phyloP scores from a whole-genome alignment of 371 early-diverging fungal species.

The Dentiscutata heterogama region DNA sequence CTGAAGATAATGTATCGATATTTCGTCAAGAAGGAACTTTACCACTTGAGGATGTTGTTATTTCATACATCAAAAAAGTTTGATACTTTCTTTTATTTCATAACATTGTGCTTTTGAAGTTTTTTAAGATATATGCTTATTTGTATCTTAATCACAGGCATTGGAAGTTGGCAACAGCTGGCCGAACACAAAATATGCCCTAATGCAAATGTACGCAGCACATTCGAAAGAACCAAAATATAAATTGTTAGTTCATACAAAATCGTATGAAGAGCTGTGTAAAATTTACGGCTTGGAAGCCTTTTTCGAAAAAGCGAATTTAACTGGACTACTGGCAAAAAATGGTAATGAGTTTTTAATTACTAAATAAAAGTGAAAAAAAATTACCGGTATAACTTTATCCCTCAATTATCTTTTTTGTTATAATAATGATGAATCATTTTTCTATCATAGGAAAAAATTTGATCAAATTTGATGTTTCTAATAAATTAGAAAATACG shows the following conservation, averaged over 20 bases:
- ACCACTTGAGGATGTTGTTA: constrained; percentile 63
- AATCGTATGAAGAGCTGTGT: constrained; percentile 62
- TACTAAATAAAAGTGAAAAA: not conserved
- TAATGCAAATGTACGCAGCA: constrained; percentile 85
- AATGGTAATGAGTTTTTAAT: constrained; percentile 25
- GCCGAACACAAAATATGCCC: constrained; percentile 89
- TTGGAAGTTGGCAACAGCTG: constrained; percentile 72
- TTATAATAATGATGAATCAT: not conserved
- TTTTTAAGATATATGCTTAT: not conserved
- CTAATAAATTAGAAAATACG: no score
- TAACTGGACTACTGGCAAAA: not conserved
- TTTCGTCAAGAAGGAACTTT: constrained; percentile 77
- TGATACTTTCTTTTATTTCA: not conserved
- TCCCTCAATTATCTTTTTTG: no score
- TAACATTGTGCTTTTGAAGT: not conserved
- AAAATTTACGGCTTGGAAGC: constrained; percentile 38
- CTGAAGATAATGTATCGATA: constrained; percentile 84
- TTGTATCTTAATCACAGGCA: constrained; percentile 37
- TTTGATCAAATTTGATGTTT: no score
- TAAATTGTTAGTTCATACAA: constrained; percentile 59
- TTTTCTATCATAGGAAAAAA: no score
- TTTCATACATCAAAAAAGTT: constrained; percentile 75
- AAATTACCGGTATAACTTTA: no score
- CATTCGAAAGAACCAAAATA: constrained; percentile 63
- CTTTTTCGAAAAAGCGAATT: not conserved